These are phyloP conservation scores for Patellifolia procumbens DNA, from an alignment of 179 eudicot genomes.

Conservation along the genomic window DNA sequence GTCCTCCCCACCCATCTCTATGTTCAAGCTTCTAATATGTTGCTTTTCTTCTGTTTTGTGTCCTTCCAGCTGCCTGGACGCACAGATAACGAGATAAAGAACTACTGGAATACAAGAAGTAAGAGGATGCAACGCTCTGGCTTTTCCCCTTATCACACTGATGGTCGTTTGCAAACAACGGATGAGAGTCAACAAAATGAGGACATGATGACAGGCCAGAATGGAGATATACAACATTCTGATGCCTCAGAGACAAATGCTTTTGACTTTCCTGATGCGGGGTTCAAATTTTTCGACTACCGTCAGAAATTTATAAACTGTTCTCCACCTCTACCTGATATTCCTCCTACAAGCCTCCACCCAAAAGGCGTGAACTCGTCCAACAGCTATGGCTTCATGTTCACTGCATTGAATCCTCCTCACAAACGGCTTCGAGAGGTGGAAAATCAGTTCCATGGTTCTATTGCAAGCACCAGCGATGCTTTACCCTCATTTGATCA, in stretches of 20 bases:
- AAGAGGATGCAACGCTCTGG: conserved; percentile 71
- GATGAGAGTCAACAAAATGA: conserved; percentile 53
- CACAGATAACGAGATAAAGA: conserved; percentile 74
- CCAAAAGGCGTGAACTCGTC: conserved; percentile 33
- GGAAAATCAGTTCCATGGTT: conserved; percentile 32
- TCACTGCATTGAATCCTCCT: conserved; percentile 48
- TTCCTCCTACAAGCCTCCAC: conserved; percentile 42
- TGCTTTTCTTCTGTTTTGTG: neutral
- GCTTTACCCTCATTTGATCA: conserved; percentile 37
- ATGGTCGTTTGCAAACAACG: conserved; percentile 41
- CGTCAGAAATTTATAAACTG: conserved; percentile 31
- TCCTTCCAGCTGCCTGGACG: conserved; percentile 72
- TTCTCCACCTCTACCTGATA: conserved; percentile 38
- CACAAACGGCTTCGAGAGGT: conserved; percentile 57
- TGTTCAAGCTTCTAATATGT: conserved; percentile 13
- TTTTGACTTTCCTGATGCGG: conserved; percentile 51
- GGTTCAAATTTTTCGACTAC: conserved; percentile 45
- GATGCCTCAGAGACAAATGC: conserved; percentile 37
- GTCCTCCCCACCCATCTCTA: neutral
- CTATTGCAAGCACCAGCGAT: conserved; percentile 30
- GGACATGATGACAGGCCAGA: conserved; percentile 32
- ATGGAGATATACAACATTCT: conserved; percentile 38
- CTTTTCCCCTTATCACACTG: conserved; percentile 63
- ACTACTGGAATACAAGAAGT: conserved; percentile 70
- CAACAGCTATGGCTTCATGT: conserved; percentile 25